Base-by-base conservation (phyloP, 1,284 basidiomycete genomes). In the Sanghuangporus weigelae region DNA sequence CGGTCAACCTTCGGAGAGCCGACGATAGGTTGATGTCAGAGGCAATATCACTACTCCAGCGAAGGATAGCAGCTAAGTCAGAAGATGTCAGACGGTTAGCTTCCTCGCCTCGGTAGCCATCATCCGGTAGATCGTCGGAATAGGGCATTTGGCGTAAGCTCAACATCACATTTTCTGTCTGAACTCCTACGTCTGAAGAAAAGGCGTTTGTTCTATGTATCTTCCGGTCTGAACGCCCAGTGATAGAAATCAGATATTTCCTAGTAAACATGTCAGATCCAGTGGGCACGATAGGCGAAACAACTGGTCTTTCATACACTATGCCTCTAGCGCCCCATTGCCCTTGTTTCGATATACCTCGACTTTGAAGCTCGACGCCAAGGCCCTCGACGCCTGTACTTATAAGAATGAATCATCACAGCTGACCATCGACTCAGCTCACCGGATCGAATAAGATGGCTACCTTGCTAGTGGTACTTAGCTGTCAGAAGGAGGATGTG, bases 241-340 rank as follows among this genome's bases (percentile, higher is more conserved):
- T 70, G 1, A 77, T 68, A 3, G 80, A 75, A 19, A 78, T 81
- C 12, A 87, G 76, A 67, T 84, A 74, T 55, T 80, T 77, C 11
- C 85, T 87, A 42, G 3, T 36, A 7, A 38, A 40, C 19, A 31
- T 6, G 10, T 57, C 6, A 62, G 40, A 7, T 21, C n/a, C 12
- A 3, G 6, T 61, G 38, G 8, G 2, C 16, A 55, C 5, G 12
- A 8, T 23, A 23, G 26, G 26, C 16, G 35, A 40, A 42, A 21
- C 38, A 1, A 38, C 59, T 26, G 39, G 4, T 54, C 21, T 21
- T 12, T 75, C 84, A 66, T 75, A 87, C 86, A 85, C 85, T 66
- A 89, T 84, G 36, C 86, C 87, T 62, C 81, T 81, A 26, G 87
- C 87, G 23, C 87, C 87, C 87, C 86, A 89, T 69, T 87, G 86